A percentile compares a stretch with the other conserved stretches of the same genome.
Conservation (phyloP, 2,329 filamentous ascomycete genomes). For the Conoideocrella luteorostrata region DNA sequence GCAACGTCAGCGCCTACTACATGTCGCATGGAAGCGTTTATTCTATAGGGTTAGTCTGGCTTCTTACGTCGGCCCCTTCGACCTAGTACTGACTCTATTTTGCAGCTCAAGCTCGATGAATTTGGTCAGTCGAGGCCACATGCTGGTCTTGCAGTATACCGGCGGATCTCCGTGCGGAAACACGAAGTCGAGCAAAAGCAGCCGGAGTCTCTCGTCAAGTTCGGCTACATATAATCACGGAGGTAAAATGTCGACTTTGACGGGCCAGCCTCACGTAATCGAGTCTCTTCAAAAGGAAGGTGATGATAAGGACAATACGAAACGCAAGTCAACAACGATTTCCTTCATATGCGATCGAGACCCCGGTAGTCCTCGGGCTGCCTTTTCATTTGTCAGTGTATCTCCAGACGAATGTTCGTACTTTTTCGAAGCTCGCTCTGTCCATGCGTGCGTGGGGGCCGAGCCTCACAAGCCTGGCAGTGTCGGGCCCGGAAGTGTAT, state of each 20-base stretch:
- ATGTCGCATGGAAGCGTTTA: constrained; percentile 58
- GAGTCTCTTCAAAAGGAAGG: constrained; percentile 26
- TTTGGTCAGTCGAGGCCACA: constrained; percentile 58
- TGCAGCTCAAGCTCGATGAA: constrained; percentile 42
- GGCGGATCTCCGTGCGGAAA: constrained; percentile 66
- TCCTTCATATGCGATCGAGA: constrained; percentile 91
- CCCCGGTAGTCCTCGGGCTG: constrained; percentile 58
- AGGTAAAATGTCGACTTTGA: not conserved
- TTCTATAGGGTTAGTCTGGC: constrained; percentile 60
- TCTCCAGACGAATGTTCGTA: constrained; percentile 90
- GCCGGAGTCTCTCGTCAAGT: not conserved
- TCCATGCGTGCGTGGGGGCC: constrained; percentile 66
- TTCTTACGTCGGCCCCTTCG: constrained; percentile 7
- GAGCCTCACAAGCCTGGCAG: constrained; percentile 67
- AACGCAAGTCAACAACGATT: constrained; percentile 76
- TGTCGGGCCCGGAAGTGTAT: constrained; percentile 67
- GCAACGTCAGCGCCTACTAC: constrained; percentile 76
- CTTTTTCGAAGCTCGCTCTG: constrained; percentile 87
- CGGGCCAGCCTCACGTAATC: constrained; percentile 8
- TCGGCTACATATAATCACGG: not conserved
- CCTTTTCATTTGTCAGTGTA: constrained; percentile 73
- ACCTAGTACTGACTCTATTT: not conserved
- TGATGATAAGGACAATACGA: constrained; percentile 17
- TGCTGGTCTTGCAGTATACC: constrained; percentile 70
- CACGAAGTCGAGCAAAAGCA: constrained; percentile 27